Evolutionary conservation across 768 basidiomycete species (phyloP), one percentile per base, ranked within the genome.

Genomic region (Lactarius tabidus): DNA sequence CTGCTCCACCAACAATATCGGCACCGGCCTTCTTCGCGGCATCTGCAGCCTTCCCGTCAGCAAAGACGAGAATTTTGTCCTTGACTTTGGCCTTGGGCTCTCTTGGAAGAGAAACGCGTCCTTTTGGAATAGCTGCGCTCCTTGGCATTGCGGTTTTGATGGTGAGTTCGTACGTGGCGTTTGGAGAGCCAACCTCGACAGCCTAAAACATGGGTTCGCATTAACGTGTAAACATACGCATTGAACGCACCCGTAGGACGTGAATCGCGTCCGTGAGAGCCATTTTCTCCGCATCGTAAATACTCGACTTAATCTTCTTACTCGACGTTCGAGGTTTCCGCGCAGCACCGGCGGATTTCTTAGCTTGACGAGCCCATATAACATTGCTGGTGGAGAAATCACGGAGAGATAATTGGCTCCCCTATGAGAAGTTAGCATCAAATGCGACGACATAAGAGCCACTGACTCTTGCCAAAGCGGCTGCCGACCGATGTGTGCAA

Each of bases 21-120:
- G 95, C 97, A 7, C 97, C 97, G 5, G 93, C 92, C 51, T 81
- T 84, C 75, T 83, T 87, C 0, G 97, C 97, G 31, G 90, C 87
- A 23, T 92, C 90, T 20, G 89, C 92, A 58, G 84, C 81, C 62
- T 85, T 80, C 6, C 93, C 93, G 70, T 94, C 91, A 4, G 95
- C 95, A 71, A 98, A 98, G 35, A 96, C 94, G n/a, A 97, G 82
- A 60, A 98, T 87, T 62, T 83, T 86, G 66, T 91, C 90, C 70
- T 87, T 84, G 38, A 80, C 72, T 70, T 84, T 86, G 31, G 84
- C 75, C 71, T 91, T 92, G 43, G 89, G 84, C 71, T 95, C 92
- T 56, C 86, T 80, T 0, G 95, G 93, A 56, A 98, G 82, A 69
- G 84, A 88, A 58, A 95, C 86, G 67, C 94, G 90, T 3, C 97